Evolutionary conservation across 2,329 filamentous ascomycete species (phyloP).

Genomic region (Neurospora crassa): DNA sequence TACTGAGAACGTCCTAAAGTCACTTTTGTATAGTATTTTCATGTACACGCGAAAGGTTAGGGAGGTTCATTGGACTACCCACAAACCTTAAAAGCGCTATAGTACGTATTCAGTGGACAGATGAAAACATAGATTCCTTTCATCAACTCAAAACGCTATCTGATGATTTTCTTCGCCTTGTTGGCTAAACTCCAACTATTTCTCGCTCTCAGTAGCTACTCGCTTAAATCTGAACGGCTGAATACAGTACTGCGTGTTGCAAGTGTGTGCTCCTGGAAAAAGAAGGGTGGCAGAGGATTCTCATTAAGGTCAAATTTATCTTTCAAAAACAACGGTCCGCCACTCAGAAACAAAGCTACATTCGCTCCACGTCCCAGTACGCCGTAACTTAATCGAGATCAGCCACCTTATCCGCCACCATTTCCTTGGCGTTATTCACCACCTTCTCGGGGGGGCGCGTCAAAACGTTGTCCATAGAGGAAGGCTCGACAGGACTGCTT

Average conservation of each 20-base stretch:
- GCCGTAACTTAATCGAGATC: constrained; percentile 34
- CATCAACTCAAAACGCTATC: background rate
- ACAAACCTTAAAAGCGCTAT: background rate
- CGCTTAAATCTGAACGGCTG: background rate
- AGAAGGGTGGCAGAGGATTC: background rate
- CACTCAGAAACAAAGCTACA: background rate
- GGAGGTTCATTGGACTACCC: background rate
- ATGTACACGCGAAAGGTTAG: background rate
- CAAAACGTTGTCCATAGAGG: constrained; percentile 19
- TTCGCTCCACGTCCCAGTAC: background rate
- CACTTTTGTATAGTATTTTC: background rate
- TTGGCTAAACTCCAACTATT: background rate
- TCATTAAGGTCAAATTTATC: background rate
- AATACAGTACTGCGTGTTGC: background rate
- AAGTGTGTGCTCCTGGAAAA: background rate
- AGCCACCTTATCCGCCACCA: constrained; percentile 42
- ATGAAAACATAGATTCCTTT: background rate
- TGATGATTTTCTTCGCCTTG: background rate
- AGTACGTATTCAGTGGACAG: background rate
- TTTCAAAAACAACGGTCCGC: background rate
- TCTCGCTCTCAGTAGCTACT: background rate
- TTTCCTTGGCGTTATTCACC: constrained; percentile 38
- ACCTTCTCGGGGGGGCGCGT: constrained; percentile 36
- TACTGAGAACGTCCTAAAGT: background rate
- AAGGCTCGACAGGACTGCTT: constrained; percentile 34